A percentile compares a stretch with the other conserved stretches of the same genome.
These are phyloP conservation scores for Sporobolomyces pararoseus DNA, from an alignment of 768 basidiomycete genomes.

Conservation along the genomic window DNA sequence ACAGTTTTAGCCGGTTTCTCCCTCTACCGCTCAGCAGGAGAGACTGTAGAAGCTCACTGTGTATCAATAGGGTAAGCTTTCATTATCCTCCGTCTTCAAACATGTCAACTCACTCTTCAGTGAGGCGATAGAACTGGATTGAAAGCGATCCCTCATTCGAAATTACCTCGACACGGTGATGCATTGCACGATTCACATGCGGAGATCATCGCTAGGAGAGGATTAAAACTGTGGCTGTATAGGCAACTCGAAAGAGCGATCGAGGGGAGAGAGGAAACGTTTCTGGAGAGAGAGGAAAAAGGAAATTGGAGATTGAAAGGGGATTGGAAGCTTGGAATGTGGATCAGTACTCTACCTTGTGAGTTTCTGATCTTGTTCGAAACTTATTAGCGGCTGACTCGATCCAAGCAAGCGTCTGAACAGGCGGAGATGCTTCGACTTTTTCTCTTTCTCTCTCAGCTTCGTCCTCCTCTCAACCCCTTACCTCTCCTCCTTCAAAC, in stretches of 20 bases:
- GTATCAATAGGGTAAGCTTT: neutral
- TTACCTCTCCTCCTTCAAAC: no score
- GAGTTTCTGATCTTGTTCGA: conserved; percentile 45
- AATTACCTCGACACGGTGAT: conserved; percentile 67
- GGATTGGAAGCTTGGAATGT: conserved; percentile 61
- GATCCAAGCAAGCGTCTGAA: neutral
- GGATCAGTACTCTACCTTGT: conserved; percentile 70
- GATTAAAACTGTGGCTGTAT: conserved; percentile 71
- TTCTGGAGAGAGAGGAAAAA: conserved; percentile 51
- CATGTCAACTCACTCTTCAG: neutral
- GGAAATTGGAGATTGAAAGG: conserved; percentile 54
- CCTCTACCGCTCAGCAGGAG: conserved; percentile 35
- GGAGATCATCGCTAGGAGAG: conserved; percentile 81
- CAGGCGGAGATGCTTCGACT: conserved; percentile 46
- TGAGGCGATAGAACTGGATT: conserved; percentile 60
- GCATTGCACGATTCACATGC: conserved; percentile 85
- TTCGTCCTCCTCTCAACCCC: neutral
- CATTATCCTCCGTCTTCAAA: neutral
- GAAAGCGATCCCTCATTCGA: conserved; percentile 69
- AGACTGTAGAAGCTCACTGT: neutral
- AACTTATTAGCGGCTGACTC: no score
- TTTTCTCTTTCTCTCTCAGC: conserved; percentile 28
- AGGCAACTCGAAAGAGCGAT: conserved; percentile 57
- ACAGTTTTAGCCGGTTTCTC: conserved; percentile 50
- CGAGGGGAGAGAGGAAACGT: conserved; percentile 2